Percentiles rank a stretch among this genome's conserved stretches.
Conservation (phyloP, 768 basidiomycete genomes). For the Naganishia vaughanmartiniae region DNA sequence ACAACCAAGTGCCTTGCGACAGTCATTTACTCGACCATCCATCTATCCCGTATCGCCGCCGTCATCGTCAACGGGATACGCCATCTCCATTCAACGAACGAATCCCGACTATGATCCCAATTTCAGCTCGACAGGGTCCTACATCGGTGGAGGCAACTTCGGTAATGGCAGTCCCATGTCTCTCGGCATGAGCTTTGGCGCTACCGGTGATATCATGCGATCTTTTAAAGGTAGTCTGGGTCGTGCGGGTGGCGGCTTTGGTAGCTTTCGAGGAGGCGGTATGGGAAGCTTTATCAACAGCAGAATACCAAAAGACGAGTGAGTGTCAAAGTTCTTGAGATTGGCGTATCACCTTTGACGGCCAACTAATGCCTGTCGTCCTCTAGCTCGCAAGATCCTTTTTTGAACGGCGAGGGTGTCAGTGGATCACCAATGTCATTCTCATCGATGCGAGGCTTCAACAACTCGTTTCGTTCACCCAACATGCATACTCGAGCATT, state of each 20-base stretch:
- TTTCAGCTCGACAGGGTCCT: constrained; percentile 18
- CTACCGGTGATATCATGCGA: constrained; percentile 21
- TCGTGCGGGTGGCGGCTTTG: constrained; percentile 23
- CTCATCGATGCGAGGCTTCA: constrained; percentile 30
- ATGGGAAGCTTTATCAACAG: constrained; percentile 27
- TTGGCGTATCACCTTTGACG: background rate
- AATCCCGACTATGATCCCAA: constrained; percentile 17
- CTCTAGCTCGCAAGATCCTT: constrained; percentile 1
- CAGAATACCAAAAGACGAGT: constrained; percentile 29
- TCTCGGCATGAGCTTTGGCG: constrained; percentile 32
- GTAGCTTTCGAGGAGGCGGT: constrained; percentile 21
- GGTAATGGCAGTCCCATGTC: constrained; percentile 30
- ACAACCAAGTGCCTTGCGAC: constrained; percentile 9
- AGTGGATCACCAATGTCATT: constrained; percentile 15
- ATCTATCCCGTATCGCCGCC: constrained; percentile 24
- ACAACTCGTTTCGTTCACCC: constrained; percentile 32
- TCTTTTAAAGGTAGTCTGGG: constrained; percentile 10
- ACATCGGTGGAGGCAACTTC: constrained; percentile 7
- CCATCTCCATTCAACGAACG: constrained; percentile 12
- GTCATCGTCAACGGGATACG: constrained; percentile 11
- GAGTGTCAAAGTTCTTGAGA: background rate
- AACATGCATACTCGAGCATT: constrained; percentile 14
- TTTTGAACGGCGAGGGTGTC: background rate
- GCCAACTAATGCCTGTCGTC: background rate
- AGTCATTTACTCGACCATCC: constrained; percentile 25